A percentile compares a stretch with the other conserved stretches of the same genome.
phyloP scores from a whole-genome alignment of 192 early-diverging fungal species.

The Rhizoclosmatium globosum region DNA sequence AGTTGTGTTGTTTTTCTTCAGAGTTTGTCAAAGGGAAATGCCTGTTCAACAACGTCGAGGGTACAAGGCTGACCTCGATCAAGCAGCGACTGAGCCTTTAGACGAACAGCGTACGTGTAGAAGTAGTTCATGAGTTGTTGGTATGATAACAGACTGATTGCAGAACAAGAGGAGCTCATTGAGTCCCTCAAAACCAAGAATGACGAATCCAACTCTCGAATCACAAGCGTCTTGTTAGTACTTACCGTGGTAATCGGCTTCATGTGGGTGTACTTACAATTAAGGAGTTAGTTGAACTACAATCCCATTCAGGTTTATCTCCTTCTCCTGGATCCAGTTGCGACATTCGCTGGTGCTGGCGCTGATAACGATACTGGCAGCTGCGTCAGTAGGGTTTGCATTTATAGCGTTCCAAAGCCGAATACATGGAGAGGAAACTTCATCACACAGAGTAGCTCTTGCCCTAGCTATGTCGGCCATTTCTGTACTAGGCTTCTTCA shows the following conservation, averaged over 20 bases:
- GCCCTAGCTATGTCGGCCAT: not conserved
- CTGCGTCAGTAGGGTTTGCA: conserved; percentile 2
- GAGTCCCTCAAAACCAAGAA: conserved; percentile 2
- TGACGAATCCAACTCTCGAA: not conserved
- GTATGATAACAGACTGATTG: not conserved
- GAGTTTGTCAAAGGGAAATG: conserved; percentile 7
- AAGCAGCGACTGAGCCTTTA: not conserved
- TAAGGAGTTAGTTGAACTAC: not conserved
- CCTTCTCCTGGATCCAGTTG: not conserved
- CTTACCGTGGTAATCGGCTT: not conserved
- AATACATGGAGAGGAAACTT: too few species aligned
- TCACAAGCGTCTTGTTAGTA: not conserved
- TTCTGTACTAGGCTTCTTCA: not conserved
- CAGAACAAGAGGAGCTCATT: conserved; percentile 27
- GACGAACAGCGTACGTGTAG: conserved; percentile 22
- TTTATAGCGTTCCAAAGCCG: conserved; percentile 8
- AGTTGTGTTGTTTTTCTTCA: not conserved
- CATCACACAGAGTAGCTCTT: not conserved
- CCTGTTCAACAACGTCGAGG: not conserved
- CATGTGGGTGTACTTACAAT: not conserved
- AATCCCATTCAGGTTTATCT: not conserved
- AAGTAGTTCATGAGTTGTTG: not conserved
- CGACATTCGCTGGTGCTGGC: not conserved
- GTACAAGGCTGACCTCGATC: conserved; percentile 19
- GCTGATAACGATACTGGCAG: not conserved